Evolutionary conservation across 2,329 filamentous ascomycete genomes (phyloP), one percentile per base, ranked within the genome.

Genomic region (Acephala macrosclerotiorum): DNA sequence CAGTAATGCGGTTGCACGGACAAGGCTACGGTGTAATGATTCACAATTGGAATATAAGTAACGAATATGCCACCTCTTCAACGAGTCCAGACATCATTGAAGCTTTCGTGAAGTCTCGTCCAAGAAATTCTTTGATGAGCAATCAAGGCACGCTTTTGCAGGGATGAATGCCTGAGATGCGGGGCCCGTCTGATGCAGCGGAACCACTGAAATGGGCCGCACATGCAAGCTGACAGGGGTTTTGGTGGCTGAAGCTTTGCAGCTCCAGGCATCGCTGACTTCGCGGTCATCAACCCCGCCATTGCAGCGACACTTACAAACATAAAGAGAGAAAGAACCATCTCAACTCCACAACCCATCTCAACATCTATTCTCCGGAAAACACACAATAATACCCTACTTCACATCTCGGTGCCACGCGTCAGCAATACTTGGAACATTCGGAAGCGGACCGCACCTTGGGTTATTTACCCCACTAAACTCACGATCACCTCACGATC

Each of bases 261-360:
- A 63, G 59, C 59, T 53, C 47, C 51, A 63, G 60, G 60, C 60
- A 63, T 40, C 60, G 35, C 22, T 38, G 38, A 29, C 38, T 51
- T 63, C 60, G 53, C 60, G 53, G 55, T 53, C 59, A 62, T 61
- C 60, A 63, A 53, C 56, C 61, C 61, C 61, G 56, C 61, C 12
- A 26, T 33, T 18, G 16, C 25, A 49, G n/a, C n/a, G 4, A 49
- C n/a, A 12, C 36, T n/a, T 14, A 45, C 1, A 11, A 12, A 49
- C 45, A 49, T 49, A 49, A 49, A 53, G n/a, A 49, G 26, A 29
- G 26, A 22, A 16, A 53, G 12, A 29, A 53, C 9, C 49, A 53
- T 18, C 22, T 16, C 49, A 29, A 18, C 49, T 29, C 29, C 49
- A 11, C 2, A 22, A 9, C 5, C 9, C 45, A 22, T 22, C 20